Evolutionary conservation across 495 filamentous ascomycete genomes (phyloP).

Genomic region (Xylaria intraflava): DNA sequence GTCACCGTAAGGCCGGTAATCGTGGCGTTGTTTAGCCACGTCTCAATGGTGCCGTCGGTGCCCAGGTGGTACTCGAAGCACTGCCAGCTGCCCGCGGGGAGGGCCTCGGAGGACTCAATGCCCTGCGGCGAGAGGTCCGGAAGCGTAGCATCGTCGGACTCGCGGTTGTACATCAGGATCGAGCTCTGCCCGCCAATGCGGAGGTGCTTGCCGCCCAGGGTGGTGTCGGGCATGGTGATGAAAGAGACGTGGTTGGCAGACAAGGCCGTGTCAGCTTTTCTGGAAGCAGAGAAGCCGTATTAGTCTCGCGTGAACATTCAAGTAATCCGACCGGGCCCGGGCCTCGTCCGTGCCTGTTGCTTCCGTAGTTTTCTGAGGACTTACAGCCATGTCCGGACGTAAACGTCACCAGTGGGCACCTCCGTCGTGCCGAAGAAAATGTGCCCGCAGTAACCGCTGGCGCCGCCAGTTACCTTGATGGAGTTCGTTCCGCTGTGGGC

Average conservation of each 20-base stretch:
- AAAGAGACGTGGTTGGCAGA: slow-evolving; percentile 51
- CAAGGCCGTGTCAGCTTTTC: slow-evolving; percentile 47
- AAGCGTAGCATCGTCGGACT: slow-evolving; percentile 54
- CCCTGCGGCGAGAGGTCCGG: slow-evolving; percentile 52
- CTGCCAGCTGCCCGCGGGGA: slow-evolving; percentile 44
- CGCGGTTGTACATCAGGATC: slow-evolving; percentile 56
- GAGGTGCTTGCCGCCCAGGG: slow-evolving; percentile 50
- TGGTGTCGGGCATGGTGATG: slow-evolving; percentile 54
- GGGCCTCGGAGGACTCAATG: slow-evolving; percentile 41
- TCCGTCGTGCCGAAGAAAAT: slow-evolving; percentile 53
- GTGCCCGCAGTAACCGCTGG: slow-evolving; percentile 52
- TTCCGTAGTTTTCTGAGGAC: too few relatives aligned
- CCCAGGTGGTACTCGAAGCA: slow-evolving; percentile 55
- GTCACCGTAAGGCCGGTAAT: slow-evolving; percentile 44
- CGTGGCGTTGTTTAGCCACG: slow-evolving; percentile 47
- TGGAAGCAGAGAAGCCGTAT: slow-evolving; percentile 20
- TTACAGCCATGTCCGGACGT: slow-evolving; percentile 49
- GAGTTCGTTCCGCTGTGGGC: slow-evolving; percentile 53
- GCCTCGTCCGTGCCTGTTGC: too few relatives aligned
- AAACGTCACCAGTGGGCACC: slow-evolving; percentile 49
- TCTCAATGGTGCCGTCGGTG: slow-evolving; percentile 49
- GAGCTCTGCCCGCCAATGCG: slow-evolving; percentile 52
- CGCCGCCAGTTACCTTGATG: slow-evolving; percentile 41
- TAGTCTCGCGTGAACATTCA: too few relatives aligned
- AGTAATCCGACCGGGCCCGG: too few relatives aligned